Base-by-base conservation (phyloP, 139 green algal genomes). In the Haematococcus sp. region DNA sequence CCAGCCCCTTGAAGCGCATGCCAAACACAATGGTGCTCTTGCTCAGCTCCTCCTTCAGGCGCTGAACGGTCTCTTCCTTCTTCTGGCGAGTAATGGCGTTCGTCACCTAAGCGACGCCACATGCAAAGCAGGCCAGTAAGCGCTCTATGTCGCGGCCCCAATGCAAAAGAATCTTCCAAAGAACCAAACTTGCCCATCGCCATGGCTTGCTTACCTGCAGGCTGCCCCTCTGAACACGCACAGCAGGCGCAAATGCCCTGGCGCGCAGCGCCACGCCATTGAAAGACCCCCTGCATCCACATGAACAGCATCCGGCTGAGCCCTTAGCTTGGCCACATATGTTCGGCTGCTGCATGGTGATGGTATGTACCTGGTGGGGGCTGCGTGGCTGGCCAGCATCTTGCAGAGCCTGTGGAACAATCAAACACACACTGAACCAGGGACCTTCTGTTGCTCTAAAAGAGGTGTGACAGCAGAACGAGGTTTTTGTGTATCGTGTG, bases 1-100 rank as follows among this genome's bases (percentile, higher is more conserved):
- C 65, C n/a, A 97, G 56, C n/a, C 82, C 75, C 77, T 95, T 91
- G 76, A 90, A 93, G 23, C 86, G 80, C 76, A 97, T 76, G 52
- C 88, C 90, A 71, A 97, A 93, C 2, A 96, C 91, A 20, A 96
- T 76, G 15, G 77, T 65, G 77, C 88, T 95, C 15, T 75, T 64
- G 34, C 93, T 69, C 63, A 97, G 79, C 70, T 91, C 87, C 30
- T 76, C 55, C 72, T 88, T 87, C 49, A 97, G 67, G 30, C 83
- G 83, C 25, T 49, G 64, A 9, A 97, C 84, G 28, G 86, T 89
- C 65, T 88, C 68, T 80, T 91, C 84, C 83, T 97, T 97, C 74
- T 85, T 87, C 56, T 92, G 71, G 71, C 90, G 79, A 46, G 75
- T 91, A 44, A 97, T 78, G 15, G 93, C 92, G 34, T 76, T 84